Conservation (phyloP, 148 eudicot genomes). For the Simmondsia chinensis region DNA sequence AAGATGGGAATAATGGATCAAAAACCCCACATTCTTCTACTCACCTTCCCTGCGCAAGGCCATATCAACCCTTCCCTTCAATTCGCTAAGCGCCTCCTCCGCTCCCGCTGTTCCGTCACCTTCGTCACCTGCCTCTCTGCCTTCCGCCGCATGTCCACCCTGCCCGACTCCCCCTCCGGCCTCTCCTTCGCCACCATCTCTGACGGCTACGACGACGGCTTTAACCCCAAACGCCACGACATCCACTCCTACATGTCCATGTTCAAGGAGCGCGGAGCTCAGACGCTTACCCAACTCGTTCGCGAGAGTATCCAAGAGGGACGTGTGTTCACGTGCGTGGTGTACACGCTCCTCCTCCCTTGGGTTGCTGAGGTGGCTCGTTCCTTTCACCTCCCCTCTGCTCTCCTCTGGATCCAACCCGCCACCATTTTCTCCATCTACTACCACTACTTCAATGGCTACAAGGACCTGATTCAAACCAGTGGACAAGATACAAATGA, state of each 20-base stretch:
- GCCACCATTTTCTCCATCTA: conserved; percentile 41
- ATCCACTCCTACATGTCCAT: conserved; percentile 2
- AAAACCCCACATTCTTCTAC: conserved; percentile 33
- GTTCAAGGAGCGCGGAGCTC: conserved; percentile 17
- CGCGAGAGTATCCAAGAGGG: conserved; percentile 23
- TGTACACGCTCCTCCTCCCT: conserved; percentile 38
- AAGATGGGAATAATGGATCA: no score
- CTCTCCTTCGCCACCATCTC: conserved; percentile 29
- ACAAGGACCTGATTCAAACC: conserved; percentile 10
- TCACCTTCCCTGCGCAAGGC: conserved; percentile 41
- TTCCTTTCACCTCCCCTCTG: conserved; percentile 27
- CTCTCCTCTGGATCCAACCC: conserved; percentile 56
- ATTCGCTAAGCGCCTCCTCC: conserved; percentile 31
- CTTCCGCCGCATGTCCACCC: conserved; percentile 11
- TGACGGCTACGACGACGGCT: conserved; percentile 42
- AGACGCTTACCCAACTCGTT: conserved; percentile 13
- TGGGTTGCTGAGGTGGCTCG: conserved; percentile 60
- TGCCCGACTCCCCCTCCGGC: conserved; percentile 12
- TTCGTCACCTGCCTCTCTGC: conserved; percentile 29
- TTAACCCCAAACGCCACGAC: conserved; percentile 6
- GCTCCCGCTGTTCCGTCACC: conserved; percentile 29
- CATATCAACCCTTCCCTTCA: conserved; percentile 57
- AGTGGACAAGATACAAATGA: conserved; percentile 17
- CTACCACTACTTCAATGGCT: conserved; percentile 39
- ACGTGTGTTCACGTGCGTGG: conserved; percentile 32